These are phyloP conservation scores for Metschnikowia noctiluminum DNA, from an alignment of 805 yeast species.

Conservation along the genomic window DNA sequence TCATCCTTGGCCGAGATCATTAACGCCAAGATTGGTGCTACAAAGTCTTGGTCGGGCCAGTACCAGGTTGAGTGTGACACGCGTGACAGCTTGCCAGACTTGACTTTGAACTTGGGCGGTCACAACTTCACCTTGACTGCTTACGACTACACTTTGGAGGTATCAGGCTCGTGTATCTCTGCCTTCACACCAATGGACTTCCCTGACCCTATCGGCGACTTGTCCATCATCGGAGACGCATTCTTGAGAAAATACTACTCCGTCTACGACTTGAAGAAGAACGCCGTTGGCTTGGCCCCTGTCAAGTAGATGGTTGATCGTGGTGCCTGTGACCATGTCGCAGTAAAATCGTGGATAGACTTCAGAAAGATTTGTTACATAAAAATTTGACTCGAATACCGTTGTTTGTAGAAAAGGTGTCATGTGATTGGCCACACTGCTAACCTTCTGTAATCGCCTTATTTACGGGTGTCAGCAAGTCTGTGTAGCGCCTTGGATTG, in stretches of 20 bases:
- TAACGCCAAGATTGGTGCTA: conserved; percentile 95
- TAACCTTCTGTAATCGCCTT: too few species aligned
- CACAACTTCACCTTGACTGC: conserved; percentile 87
- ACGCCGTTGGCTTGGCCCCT: conserved; percentile 92
- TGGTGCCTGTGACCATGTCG: neutral
- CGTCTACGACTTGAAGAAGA: conserved; percentile 81
- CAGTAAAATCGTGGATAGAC: neutral
- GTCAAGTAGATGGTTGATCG: conserved; percentile 37
- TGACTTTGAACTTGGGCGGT: conserved; percentile 87
- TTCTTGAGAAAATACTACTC: conserved; percentile 95
- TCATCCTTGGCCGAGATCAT: conserved; percentile 93
- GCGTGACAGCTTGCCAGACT: conserved; percentile 83
- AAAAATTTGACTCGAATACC: neutral
- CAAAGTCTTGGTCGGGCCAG: conserved; percentile 97
- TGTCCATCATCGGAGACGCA: conserved; percentile 96
- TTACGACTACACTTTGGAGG: conserved; percentile 90
- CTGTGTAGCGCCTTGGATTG: too few species aligned
- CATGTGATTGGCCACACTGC: neutral
- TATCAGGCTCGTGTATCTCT: conserved; percentile 92
- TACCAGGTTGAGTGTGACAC: conserved; percentile 86
- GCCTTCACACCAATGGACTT: conserved; percentile 96
- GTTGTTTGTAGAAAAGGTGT: neutral
- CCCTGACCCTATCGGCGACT: conserved; percentile 95
- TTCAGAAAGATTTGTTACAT: neutral
- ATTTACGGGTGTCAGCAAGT: too few species aligned